Conservation (phyloP, 75 land plant genomes). For the Cunninghamia lanceolata region DNA sequence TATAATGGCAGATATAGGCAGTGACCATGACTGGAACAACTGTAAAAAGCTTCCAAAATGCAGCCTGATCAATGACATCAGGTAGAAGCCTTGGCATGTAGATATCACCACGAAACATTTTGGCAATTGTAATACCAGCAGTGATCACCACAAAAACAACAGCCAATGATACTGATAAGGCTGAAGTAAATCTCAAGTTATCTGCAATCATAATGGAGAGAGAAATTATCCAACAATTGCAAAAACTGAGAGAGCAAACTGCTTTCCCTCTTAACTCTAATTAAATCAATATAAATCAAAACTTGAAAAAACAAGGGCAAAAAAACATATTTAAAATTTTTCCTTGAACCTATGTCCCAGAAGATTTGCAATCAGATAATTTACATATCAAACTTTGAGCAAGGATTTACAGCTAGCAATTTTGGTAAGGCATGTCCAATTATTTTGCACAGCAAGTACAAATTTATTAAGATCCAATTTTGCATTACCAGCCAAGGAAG, state of each 20-base stretch:
- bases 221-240: background rate
- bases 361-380: background rate
- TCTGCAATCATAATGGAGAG: slow-evolving; percentile 37
- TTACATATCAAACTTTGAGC: background rate
- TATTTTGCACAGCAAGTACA: background rate
- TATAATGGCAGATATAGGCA: slow-evolving; percentile 95
- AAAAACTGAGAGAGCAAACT: background rate
- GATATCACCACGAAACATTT: slow-evolving; percentile 54
- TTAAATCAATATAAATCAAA: background rate
- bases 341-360: background rate
- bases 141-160: slow-evolving; percentile 81
- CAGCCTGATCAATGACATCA: slow-evolving; percentile 42
- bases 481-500: background rate
- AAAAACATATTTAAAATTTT: background rate
- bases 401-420: background rate
- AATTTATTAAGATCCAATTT: background rate
- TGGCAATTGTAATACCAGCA: slow-evolving; percentile 56
- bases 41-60: slow-evolving; percentile 83
- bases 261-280: background rate
- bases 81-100: slow-evolving; percentile 63
- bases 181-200: slow-evolving; percentile 85
- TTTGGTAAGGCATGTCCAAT: background rate
- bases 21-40: slow-evolving; percentile 86
- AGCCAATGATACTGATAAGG: slow-evolving; percentile 88
- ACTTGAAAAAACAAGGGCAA: background rate